Base-by-base conservation (phyloP, 495 filamentous ascomycete genomes). In the Parachaetomium inaequale region DNA sequence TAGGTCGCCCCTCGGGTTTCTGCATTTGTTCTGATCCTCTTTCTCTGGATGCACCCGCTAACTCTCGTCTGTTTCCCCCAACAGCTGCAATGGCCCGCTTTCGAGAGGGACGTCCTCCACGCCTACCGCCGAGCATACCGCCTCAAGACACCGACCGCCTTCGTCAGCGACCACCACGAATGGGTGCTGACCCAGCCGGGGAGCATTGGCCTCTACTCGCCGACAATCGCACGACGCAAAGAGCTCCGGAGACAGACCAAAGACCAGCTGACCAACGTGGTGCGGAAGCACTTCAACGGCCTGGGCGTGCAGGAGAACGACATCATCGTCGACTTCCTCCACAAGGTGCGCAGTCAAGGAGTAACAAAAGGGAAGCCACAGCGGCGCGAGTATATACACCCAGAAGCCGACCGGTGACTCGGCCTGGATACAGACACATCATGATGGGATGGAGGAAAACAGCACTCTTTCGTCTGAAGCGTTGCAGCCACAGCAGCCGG, bases 231-330 rank as follows among this genome's bases (percentile, higher is more conserved):
- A 52, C 71, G 84, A 56, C 78, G 76, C 56, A 84, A 82, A 69
- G 79, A 84, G 32, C 76, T 85, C 55, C 72, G 88, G 52, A 80
- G 89, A 56, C 85, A 93, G 69, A 82, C 81, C 67, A 89, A 90
- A 69, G 87, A 93, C 28, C 84, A 92, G 66, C 81, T 97, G 38
- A 89, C 91, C n/a, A 81, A 86, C 59, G 81, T 88, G 11, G 91
- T 94, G 26, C 79, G 93, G 61, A 96, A 92, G 76, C 90, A 96
- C 72, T 96, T 97, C 74, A 96, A 96, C 70, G 87, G 85, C 25
- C 81, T 89, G 52, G 90, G 88, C 11, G 84, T 96, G 14, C 87
- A 86, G 56, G 93, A 97, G 74, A 91, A 87, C 65, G 93, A 96
- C 68, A 88, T 91, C 34, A 89, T 96, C 58, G 91, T 92, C 21